These are phyloP conservation scores for Hippophae tibetana DNA, from an alignment of 306 rosid genomes.

Conservation along the genomic window DNA sequence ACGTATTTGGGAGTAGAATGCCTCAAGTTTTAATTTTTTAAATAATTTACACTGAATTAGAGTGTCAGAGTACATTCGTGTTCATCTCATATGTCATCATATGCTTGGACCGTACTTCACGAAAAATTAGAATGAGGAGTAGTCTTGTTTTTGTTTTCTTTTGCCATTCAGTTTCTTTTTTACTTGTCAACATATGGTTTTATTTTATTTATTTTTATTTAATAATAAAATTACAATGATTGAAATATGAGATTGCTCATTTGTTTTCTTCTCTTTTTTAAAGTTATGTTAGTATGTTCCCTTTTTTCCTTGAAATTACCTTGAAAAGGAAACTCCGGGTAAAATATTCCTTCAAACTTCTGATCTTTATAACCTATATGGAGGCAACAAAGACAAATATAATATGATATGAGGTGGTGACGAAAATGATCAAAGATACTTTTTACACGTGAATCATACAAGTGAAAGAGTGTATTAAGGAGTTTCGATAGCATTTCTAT, in stretches of 20 bases:
- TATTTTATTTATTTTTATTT: slow-evolving; percentile 18
- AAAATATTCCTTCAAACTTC: slow-evolving; percentile 25
- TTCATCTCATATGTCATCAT: no score
- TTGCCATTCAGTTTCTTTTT: slow-evolving; percentile 20
- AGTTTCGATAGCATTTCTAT: neutral
- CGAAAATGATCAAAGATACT: neutral
- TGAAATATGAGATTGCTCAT: slow-evolving; percentile 25
- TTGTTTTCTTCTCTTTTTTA: slow-evolving; percentile 27
- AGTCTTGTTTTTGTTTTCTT: slow-evolving; percentile 20
- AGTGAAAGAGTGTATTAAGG: neutral
- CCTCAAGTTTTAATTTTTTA: no score
- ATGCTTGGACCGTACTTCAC: no score
- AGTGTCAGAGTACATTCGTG: no score
- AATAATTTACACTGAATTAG: no score
- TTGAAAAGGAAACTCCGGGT: slow-evolving; percentile 28
- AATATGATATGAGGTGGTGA: neutral
- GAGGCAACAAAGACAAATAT: slow-evolving; percentile 22
- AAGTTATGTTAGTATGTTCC: slow-evolving; percentile 24
- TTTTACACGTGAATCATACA: neutral
- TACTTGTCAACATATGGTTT: slow-evolving; percentile 22
- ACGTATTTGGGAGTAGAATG: no score
- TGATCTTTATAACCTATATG: slow-evolving; percentile 21
- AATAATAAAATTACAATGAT: slow-evolving; percentile 20
- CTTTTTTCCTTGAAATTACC: slow-evolving; percentile 30
- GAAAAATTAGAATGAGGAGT: no score